Evolutionary conservation across 768 basidiomycete genomes (phyloP).

Genomic region (Kockovaella imperatae): DNA sequence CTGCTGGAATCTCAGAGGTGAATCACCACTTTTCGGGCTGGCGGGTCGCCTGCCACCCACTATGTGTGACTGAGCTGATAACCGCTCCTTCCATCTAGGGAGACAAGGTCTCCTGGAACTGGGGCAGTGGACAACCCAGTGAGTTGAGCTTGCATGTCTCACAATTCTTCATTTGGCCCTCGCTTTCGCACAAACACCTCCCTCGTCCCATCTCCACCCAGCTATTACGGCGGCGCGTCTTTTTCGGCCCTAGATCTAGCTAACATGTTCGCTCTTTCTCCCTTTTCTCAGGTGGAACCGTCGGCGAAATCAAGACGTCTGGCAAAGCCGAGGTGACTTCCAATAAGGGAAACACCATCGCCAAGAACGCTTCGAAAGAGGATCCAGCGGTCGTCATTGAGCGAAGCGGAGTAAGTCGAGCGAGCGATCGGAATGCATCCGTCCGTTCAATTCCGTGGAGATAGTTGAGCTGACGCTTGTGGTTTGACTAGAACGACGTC

Average conservation of each 20-base stretch:
- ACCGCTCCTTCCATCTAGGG: too few species aligned
- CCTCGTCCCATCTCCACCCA: not conserved
- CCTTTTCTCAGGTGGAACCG: slow-evolving; percentile 39
- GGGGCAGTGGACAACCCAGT: slow-evolving; percentile 40
- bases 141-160: too few species aligned
- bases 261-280: not conserved
- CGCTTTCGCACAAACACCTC: not conserved
- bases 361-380: slow-evolving; percentile 48
- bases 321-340: slow-evolving; percentile 50
- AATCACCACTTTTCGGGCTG: too few species aligned
- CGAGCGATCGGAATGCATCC: not conserved
- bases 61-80: too few species aligned
- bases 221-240: not conserved
- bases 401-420: slow-evolving; percentile 47
- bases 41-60: too few species aligned
- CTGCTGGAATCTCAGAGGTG: too few species aligned
- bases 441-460: not conserved
- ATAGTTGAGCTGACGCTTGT: not conserved
- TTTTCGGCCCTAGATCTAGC: not conserved
- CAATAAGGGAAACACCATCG: slow-evolving; percentile 51
- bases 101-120: slow-evolving; percentile 42
- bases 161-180: too few species aligned
- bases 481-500: slow-evolving; percentile 51
- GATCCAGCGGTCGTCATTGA: slow-evolving; percentile 53
- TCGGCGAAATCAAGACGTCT: slow-evolving; percentile 48